Percentiles rank a stretch among this genome's conserved stretches.
Evolutionary conservation across 768 basidiomycete genomes (phyloP).

Genomic region (Dacryopinax primogenitus): DNA sequence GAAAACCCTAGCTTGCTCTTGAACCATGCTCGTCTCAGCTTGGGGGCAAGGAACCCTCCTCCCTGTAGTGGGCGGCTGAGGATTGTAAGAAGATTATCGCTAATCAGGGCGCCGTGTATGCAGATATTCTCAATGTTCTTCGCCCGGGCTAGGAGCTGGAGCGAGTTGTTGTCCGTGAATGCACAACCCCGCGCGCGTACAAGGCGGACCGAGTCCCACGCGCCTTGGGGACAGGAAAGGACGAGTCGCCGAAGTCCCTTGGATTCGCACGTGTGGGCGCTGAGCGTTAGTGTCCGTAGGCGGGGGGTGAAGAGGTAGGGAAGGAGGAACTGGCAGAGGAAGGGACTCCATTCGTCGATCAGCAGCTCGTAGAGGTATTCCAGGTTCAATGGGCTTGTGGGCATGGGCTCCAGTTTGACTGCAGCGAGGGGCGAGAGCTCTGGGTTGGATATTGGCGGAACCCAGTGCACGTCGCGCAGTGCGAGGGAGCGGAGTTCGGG

Average conservation of each 20-base stretch:
- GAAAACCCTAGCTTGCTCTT: background rate
- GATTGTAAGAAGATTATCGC: background rate
- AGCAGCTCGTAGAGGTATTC: background rate
- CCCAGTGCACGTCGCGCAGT: background rate
- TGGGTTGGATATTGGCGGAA: background rate
- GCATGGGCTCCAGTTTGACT: no score
- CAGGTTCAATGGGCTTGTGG: background rate
- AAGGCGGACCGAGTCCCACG: background rate
- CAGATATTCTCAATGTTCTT: background rate
- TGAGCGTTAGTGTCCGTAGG: background rate
- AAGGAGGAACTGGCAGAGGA: background rate
- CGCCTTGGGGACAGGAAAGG: background rate
- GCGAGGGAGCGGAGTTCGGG: background rate
- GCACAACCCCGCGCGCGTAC: background rate
- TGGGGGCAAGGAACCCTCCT: background rate
- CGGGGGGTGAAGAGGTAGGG: background rate
- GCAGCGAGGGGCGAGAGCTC: background rate
- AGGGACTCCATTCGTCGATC: background rate
- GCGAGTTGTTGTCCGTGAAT: background rate
- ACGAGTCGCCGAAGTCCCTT: background rate
- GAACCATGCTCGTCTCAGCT: background rate
- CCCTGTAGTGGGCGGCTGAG: background rate
- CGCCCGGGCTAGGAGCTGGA: background rate
- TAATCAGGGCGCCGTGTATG: background rate
- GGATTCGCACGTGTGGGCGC: background rate